These are phyloP conservation scores for Stipa capillata DNA, from an alignment of 176 grass and related monocot species.

Conservation along the genomic window DNA sequence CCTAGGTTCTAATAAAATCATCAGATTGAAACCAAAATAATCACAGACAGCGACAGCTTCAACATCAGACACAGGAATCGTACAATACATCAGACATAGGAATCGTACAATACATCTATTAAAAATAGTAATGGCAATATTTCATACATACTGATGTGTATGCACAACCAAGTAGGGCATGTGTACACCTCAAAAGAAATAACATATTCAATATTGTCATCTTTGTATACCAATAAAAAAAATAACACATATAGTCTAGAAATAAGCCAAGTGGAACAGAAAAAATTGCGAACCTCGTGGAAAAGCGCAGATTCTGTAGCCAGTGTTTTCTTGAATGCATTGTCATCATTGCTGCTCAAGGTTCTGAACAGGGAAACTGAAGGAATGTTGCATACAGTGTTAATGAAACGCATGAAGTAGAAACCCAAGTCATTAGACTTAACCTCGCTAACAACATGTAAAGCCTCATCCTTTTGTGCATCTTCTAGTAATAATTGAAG, in stretches of 20 bases:
- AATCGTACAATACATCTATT: neutral
- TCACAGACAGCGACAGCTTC: neutral
- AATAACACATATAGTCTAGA: neutral
- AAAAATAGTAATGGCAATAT: neutral
- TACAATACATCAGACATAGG: too few species aligned
- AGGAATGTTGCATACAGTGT: constrained; percentile 84
- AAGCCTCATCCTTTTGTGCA: constrained; percentile 65
- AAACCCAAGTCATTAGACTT: constrained; percentile 67
- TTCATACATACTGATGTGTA: neutral
- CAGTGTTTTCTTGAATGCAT: constrained; percentile 77
- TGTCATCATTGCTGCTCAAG: constrained; percentile 78
- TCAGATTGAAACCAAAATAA: neutral
- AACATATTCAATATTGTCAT: neutral
- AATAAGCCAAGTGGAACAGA: neutral
- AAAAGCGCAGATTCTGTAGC: constrained; percentile 62
- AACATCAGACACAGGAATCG: neutral
- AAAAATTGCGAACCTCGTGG: constrained; percentile 49
- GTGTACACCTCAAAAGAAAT: neutral
- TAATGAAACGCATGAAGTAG: constrained; percentile 81
- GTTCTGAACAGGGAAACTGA: constrained; percentile 80
- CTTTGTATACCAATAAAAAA: neutral
- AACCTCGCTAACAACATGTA: constrained; percentile 30
- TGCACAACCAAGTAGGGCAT: neutral
- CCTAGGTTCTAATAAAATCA: neutral
- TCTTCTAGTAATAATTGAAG: constrained; percentile 90